A percentile compares a stretch with the other conserved stretches of the same genome.
Evolutionary conservation across 2,329 filamentous ascomycete genomes (phyloP).

Genomic region (Cryphonectria japonica): DNA sequence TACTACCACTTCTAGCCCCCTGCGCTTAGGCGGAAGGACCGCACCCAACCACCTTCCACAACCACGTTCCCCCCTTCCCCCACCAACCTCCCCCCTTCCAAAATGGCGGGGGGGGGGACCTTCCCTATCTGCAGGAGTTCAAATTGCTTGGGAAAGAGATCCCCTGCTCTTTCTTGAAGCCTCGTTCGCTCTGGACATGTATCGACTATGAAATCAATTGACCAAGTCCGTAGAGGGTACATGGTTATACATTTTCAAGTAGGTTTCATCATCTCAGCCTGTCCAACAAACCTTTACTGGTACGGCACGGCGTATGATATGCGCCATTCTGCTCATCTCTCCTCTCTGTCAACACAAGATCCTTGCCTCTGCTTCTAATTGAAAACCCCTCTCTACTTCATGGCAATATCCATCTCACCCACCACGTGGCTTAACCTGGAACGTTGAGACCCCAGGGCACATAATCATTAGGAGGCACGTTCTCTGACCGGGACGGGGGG

Average conservation of each 20-base stretch:
- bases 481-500: not conserved
- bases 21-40: not conserved
- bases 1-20: not conserved
- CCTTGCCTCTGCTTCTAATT: not conserved
- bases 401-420: not conserved
- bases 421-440: slow-evolving; percentile 3
- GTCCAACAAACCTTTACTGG: not conserved
- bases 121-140: not conserved
- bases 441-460: not conserved
- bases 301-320: not conserved
- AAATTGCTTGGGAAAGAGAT: not conserved
- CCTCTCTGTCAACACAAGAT: not conserved
- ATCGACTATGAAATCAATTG: too few species aligned
- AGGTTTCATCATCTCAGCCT: too few species aligned
- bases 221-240: not conserved
- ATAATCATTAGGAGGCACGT: not conserved
- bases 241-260: too few species aligned
- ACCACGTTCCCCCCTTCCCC: too few species aligned
- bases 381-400: not conserved
- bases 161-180: too few species aligned
- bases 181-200: too few species aligned
- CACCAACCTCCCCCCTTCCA: not conserved
- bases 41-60: not conserved
- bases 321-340: not conserved
- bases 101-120: not conserved